Evolutionary conservation across 2,329 filamentous ascomycete genomes (phyloP).

Genomic region (Paecilomyces formosus): DNA sequence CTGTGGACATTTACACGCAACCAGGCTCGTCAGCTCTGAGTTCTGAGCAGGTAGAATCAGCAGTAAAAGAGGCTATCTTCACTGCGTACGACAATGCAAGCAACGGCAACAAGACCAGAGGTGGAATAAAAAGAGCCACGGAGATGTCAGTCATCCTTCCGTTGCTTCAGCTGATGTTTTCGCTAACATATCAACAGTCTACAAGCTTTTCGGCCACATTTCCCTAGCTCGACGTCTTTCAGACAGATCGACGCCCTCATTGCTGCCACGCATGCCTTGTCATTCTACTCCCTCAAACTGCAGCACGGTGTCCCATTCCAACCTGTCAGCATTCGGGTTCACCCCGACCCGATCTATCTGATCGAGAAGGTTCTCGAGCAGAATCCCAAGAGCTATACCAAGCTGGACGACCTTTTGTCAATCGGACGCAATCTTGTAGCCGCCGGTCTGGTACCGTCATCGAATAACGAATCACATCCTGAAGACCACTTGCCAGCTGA

Average conservation of each 20-base stretch:
- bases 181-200: constrained; percentile 19
- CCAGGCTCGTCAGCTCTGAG: constrained; percentile 28
- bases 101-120: constrained; percentile 57
- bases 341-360: constrained; percentile 51
- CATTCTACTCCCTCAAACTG: constrained; percentile 57
- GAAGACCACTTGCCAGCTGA: not conserved
- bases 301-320: constrained; percentile 60
- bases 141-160: constrained; percentile 40
- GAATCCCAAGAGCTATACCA: constrained; percentile 54
- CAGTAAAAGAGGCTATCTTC: constrained; percentile 46
- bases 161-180: not conserved
- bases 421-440: constrained; percentile 53
- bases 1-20: constrained; percentile 33
- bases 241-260: constrained; percentile 47
- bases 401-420: constrained; percentile 56
- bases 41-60: constrained; percentile 42
- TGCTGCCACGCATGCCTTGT: constrained; percentile 55
- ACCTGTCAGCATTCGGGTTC: constrained; percentile 59
- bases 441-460: constrained; percentile 27
- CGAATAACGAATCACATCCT: constrained; percentile 10
- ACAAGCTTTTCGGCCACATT: constrained; percentile 35
- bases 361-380: constrained; percentile 55
- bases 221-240: constrained; percentile 31
- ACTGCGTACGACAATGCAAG: constrained; percentile 57
- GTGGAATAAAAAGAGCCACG: constrained; percentile 54